Evolutionary conservation across 2,329 filamentous ascomycete species (phyloP).

Genomic region (Fusarium continuum): DNA sequence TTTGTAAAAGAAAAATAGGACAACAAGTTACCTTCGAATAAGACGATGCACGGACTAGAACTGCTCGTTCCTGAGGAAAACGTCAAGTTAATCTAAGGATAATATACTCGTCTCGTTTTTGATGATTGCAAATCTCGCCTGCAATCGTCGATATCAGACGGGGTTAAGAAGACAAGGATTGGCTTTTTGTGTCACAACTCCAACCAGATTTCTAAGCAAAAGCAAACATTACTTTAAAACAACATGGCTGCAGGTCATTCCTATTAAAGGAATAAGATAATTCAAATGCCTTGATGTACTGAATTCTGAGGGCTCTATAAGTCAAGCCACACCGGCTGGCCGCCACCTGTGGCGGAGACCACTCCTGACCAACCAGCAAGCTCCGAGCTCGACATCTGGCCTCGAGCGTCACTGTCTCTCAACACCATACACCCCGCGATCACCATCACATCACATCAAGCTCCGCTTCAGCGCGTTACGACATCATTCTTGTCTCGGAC

Average conservation of each 20-base stretch:
- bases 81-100: no score
- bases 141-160: neutral
- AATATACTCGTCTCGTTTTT: neutral
- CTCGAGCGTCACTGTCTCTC: constrained; percentile 34
- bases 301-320: neutral
- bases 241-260: neutral
- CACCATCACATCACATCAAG: constrained; percentile 20
- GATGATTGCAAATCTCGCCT: constrained; percentile 5
- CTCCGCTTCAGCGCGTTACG: constrained; percentile 6
- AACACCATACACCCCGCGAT: constrained; percentile 25
- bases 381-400: constrained; percentile 41
- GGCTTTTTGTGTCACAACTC: neutral
- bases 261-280: neutral
- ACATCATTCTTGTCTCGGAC: neutral
- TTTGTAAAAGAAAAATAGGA: no score
- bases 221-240: neutral
- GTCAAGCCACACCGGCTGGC: constrained; percentile 45
- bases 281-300: neutral
- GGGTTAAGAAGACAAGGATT: neutral
- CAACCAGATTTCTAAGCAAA: neutral
- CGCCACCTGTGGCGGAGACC: constrained; percentile 15
- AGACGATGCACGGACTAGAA: no score
- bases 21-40: no score
- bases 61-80: no score
- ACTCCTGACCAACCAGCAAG: constrained; percentile 34